These are phyloP conservation scores for Fusarium verrucosum DNA, from an alignment of 2,329 filamentous ascomycete genomes.

Conservation along the genomic window DNA sequence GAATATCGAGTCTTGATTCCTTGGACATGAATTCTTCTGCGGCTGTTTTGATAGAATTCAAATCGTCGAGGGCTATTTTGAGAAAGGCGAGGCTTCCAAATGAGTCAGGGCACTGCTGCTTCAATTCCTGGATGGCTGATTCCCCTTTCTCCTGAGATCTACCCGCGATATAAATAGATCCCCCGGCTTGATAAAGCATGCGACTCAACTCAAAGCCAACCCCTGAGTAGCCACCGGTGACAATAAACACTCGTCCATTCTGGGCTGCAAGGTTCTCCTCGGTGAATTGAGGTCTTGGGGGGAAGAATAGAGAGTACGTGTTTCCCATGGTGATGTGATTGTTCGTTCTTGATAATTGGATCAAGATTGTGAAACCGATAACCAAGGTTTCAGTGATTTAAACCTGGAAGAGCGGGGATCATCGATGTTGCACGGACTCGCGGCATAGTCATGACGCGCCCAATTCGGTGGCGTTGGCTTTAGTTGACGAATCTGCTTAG, in stretches of 20 bases:
- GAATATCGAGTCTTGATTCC: constrained; percentile 21
- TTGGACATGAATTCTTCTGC: constrained; percentile 7
- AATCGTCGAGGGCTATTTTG: constrained; percentile 14
- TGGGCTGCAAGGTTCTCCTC: constrained; percentile 9
- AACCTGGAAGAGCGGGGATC: background rate
- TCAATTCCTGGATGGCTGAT: constrained; percentile 3
- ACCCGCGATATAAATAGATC: constrained; percentile 29
- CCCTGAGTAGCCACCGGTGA: constrained; percentile 34
- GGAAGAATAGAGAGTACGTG: constrained; percentile 14
- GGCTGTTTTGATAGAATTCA: constrained; percentile 10
- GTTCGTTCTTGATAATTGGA: background rate
- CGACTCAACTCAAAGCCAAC: constrained; percentile 24
- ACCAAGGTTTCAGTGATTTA: background rate
- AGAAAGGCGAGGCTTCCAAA: constrained; percentile 11
- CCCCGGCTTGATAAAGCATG: constrained; percentile 21
- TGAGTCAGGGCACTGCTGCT: background rate
- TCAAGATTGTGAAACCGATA: background rate
- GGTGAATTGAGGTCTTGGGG: constrained; percentile 1
- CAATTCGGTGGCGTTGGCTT: background rate
- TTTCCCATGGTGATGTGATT: constrained; percentile 1
- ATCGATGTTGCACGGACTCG: background rate
- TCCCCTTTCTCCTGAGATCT: constrained; percentile 17
- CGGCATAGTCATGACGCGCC: background rate
- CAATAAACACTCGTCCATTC: constrained; percentile 11
- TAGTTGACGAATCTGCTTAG: too few species aligned